phyloP scores from a whole-genome alignment of 495 filamentous ascomycete species.

The Darksidea phi region DNA sequence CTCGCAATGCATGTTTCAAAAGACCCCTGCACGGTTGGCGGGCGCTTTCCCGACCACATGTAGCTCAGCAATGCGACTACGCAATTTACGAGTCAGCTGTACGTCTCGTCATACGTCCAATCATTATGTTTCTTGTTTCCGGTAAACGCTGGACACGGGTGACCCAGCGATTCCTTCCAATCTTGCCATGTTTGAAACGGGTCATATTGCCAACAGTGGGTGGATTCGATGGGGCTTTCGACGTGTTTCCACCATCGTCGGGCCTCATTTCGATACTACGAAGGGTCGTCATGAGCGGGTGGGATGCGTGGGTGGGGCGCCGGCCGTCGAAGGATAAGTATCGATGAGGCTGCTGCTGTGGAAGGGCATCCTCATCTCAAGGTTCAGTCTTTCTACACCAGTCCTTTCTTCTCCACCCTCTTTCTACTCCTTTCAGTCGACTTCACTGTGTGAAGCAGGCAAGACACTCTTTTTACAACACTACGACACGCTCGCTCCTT shows the following conservation, averaged over 20 bases:
- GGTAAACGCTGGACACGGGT: background rate
- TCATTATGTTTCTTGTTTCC: background rate
- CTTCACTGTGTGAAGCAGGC: conserved; percentile 33
- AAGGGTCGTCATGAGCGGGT: background rate
- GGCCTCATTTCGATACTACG: background rate
- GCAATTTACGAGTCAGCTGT: background rate
- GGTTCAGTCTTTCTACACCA: conserved; percentile 17
- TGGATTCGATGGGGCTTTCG: background rate
- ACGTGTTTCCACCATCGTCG: background rate
- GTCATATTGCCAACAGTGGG: background rate
- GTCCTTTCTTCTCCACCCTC: conserved; percentile 12
- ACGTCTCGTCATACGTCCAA: background rate
- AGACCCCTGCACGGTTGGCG: background rate
- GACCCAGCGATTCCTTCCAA: background rate
- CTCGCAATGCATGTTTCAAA: conserved; percentile 1
- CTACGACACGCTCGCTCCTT: conserved; percentile 1
- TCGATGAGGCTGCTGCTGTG: background rate
- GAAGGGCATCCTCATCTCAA: conserved; percentile 20
- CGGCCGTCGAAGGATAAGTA: conserved; percentile 7
- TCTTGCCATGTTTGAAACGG: background rate
- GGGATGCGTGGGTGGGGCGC: background rate
- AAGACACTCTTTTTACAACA: conserved; percentile 16
- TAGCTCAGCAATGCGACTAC: background rate
- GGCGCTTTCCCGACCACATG: background rate
- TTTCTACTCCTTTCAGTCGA: conserved; percentile 5